A percentile compares a stretch with the other conserved stretches of the same genome.
These are phyloP conservation scores for Porcisia deanei DNA, from an alignment of 208 protist genomes.

Conservation along the genomic window DNA sequence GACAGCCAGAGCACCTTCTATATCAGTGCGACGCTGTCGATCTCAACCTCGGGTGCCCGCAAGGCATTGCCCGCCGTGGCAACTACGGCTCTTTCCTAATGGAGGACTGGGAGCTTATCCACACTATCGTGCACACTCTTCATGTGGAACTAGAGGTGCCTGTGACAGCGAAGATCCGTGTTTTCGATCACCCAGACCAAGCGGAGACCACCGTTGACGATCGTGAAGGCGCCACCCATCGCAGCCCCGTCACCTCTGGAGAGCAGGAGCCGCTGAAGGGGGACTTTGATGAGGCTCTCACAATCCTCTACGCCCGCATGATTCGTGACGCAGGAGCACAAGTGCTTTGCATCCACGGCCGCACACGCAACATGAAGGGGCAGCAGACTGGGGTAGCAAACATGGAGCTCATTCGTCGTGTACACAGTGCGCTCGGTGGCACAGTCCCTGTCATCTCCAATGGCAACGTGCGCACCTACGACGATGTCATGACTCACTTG, in stretches of 20 bases:
- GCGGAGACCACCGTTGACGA: not conserved
- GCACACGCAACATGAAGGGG: constrained; percentile 85
- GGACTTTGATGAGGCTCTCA: constrained; percentile 67
- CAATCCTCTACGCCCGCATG: constrained; percentile 87
- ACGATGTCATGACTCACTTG: constrained; percentile 63
- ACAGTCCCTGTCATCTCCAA: constrained; percentile 88
- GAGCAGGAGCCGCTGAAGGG: constrained; percentile 2
- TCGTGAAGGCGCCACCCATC: not conserved
- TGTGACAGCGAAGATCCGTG: constrained; percentile 93
- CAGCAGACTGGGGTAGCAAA: constrained; percentile 66
- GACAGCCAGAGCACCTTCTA: constrained; percentile 7
- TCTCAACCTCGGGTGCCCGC: constrained; percentile 93
- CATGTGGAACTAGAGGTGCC: constrained; percentile 86
- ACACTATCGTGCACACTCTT: constrained; percentile 82
- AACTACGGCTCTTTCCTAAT: constrained; percentile 93
- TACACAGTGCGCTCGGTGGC: constrained; percentile 45
- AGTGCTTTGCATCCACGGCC: constrained; percentile 87
- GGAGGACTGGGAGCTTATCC: constrained; percentile 85
- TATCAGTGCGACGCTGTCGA: constrained; percentile 89
- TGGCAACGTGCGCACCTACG: constrained; percentile 79
- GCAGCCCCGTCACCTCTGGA: not conserved
- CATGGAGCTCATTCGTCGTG: constrained; percentile 60
- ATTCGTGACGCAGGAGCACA: constrained; percentile 80
- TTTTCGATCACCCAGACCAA: constrained; percentile 56
- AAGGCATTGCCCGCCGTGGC: constrained; percentile 90